Percentiles rank a stretch among this genome's conserved stretches.
Conservation (phyloP, 78 protist genomes). For the Pigoraptor vietnamica region DNA sequence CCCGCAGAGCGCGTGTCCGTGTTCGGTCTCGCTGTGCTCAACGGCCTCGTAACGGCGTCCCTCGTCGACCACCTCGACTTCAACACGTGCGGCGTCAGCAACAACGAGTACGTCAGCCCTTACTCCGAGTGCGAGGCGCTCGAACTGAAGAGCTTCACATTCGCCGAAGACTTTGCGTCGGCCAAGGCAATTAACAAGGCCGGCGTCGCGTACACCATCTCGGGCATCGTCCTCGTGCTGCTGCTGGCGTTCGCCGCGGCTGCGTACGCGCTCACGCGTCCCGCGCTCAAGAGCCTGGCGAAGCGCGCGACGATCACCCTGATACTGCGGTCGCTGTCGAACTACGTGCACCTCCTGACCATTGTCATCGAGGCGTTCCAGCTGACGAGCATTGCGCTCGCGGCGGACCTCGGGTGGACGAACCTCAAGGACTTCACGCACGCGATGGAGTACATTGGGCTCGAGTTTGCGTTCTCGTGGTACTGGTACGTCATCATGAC, state of each 20-base stretch:
- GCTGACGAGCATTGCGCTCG: not conserved
- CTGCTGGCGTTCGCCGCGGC: not conserved
- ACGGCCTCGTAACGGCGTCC: not conserved
- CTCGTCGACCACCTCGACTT: not conserved
- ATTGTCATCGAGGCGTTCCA: not conserved
- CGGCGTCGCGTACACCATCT: not conserved
- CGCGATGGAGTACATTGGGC: not conserved
- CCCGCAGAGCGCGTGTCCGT: too few relatives aligned
- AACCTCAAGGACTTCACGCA: not conserved
- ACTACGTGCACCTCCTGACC: not conserved
- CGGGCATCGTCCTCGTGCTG: not conserved
- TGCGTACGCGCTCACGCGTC: not conserved
- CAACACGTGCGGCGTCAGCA: not conserved
- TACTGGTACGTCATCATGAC: not conserved
- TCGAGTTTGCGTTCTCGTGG: not conserved
- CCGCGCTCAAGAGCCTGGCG: not conserved
- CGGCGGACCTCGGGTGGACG: not conserved
- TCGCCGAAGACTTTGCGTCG: not conserved
- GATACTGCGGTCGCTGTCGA: not conserved
- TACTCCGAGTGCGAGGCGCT: not conserved
- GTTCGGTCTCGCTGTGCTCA: too few relatives aligned
- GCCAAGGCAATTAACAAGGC: not conserved
- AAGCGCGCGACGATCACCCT: not conserved
- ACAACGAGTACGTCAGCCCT: not conserved
- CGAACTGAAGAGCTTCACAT: not conserved